Evolutionary conservation across 2,329 filamentous ascomycete genomes (phyloP).

Genomic region (Salinomyces thailandicus): DNA sequence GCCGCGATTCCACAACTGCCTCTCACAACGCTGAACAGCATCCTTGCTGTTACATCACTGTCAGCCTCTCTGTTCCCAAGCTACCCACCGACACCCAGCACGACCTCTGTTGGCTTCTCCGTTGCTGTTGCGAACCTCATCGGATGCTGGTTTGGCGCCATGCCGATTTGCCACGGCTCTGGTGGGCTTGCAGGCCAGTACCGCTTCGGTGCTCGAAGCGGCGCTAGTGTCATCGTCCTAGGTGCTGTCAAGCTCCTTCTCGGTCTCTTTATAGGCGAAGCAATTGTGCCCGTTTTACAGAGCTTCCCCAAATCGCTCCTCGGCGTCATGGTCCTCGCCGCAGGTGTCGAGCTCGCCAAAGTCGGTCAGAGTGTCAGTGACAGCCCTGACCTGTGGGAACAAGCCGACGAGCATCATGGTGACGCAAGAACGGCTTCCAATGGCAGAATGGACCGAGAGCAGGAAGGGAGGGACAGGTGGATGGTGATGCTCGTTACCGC

Average conservation of each 20-base stretch:
- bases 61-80: slow-evolving; percentile 63
- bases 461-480: slow-evolving; percentile 66
- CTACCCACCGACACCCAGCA: slow-evolving; percentile 47
- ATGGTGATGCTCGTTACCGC: slow-evolving; percentile 84
- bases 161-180: slow-evolving; percentile 91
- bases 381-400: slow-evolving; percentile 47
- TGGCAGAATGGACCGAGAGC: slow-evolving; percentile 48
- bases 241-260: slow-evolving; percentile 65
- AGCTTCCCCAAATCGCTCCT: slow-evolving; percentile 67
- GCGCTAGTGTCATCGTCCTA: slow-evolving; percentile 70
- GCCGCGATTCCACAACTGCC: slow-evolving; percentile 79
- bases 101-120: slow-evolving; percentile 69
- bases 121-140: slow-evolving; percentile 75
- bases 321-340: slow-evolving; percentile 80
- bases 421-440: slow-evolving; percentile 15
- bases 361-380: slow-evolving; percentile 77
- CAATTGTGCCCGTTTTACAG: slow-evolving; percentile 58
- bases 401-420: slow-evolving; percentile 27
- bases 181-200: slow-evolving; percentile 86
- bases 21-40: slow-evolving; percentile 82
- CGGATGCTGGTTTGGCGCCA: slow-evolving; percentile 83
- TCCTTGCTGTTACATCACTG: slow-evolving; percentile 76
- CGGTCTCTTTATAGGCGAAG: slow-evolving; percentile 64
- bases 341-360: slow-evolving; percentile 76
- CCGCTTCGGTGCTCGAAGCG: slow-evolving; percentile 81